Evolutionary conservation across 2,329 filamentous ascomycete genomes (phyloP), one percentile per base, ranked within the genome.

Genomic region (Ramichloridium luteum): DNA sequence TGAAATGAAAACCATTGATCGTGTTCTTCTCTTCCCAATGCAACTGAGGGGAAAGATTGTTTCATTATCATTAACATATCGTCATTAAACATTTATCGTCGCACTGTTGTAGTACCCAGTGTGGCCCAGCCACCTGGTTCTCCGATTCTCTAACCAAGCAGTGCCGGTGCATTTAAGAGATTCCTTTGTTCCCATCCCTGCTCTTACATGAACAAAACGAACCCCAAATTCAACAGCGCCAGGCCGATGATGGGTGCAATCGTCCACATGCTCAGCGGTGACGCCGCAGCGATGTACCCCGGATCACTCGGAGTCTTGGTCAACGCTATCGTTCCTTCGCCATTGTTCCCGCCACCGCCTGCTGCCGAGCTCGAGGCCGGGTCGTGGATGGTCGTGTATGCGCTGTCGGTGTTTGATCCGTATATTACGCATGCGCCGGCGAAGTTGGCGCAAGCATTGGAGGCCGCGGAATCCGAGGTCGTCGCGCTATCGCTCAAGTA

Each of bases 261-360:
- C n/a, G 32, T 11, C 11, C 32, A 25, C 26, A 38, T 32, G 12
- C 27, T 29, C 5, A 28, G 17, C 33, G 35, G n/a, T n/a, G 25
- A 17, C 13, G 31, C 34, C 15, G 29, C 34, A 20, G 32, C 38
- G 12, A 39, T 39, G 16, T 36, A 41, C 4, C 40, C 39, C 25
- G 35, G 32, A n/a, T 27, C 17, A 31, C 27, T 26, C 9, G n/a
- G n/a, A 32, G 34, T 6, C 13, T 30, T 14, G 27, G 28, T 12
- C 37, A 36, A 27, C 38, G 40, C 13, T 40, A 37, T 10, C 39
- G n/a, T n/a, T n/a, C n/a, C n/a, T n/a, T n/a, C 41, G 14, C 30
- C 35, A n/a, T 35, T 30, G 14, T 36, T 39, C 2, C 23, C 32
- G 12, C 25, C 6, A 32, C 27, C 31, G 6, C 28, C 27, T 18